Evolutionary conservation across 73 alveolate species (phyloP).

Genomic region (Paramecium tetraurelia): DNA sequence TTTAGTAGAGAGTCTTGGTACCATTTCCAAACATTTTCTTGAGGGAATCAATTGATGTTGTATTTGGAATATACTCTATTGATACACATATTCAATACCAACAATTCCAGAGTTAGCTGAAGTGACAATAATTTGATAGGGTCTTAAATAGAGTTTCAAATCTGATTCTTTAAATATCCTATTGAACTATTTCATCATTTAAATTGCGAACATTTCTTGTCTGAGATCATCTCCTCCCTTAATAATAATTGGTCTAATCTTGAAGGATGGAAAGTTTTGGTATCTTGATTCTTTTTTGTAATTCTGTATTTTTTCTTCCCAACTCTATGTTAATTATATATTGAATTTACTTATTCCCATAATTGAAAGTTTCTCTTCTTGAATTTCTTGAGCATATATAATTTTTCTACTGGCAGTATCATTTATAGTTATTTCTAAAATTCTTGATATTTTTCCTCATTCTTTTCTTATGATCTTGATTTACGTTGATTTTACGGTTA

Average conservation of each 20-base stretch:
- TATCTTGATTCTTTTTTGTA: constrained; percentile 63
- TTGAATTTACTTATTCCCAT: constrained; percentile 51
- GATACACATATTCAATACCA: neutral
- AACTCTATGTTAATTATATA: neutral
- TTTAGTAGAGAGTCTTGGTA: constrained; percentile 67
- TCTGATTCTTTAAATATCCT: constrained; percentile 74
- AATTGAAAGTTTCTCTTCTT: neutral
- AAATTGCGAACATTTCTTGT: constrained; percentile 88
- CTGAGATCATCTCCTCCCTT: constrained; percentile 90
- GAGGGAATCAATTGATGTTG: constrained; percentile 79
- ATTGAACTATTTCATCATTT: constrained; percentile 77
- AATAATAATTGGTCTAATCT: constrained; percentile 76
- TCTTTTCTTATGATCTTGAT: neutral
- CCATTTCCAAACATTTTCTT: constrained; percentile 76
- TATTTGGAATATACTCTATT: constrained; percentile 78
- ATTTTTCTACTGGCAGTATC: neutral
- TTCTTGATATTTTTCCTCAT: neutral
- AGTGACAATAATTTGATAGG: constrained; percentile 83
- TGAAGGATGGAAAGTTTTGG: constrained; percentile 73
- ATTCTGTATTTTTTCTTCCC: constrained; percentile 58
- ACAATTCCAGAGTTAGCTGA: constrained; percentile 83
- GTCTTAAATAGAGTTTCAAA: constrained; percentile 73
- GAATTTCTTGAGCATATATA: neutral
- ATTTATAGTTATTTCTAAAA: neutral
- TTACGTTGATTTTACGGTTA: neutral